Evolutionary conservation across 768 basidiomycete genomes (phyloP).

Genomic region (Mycena vitilis): DNA sequence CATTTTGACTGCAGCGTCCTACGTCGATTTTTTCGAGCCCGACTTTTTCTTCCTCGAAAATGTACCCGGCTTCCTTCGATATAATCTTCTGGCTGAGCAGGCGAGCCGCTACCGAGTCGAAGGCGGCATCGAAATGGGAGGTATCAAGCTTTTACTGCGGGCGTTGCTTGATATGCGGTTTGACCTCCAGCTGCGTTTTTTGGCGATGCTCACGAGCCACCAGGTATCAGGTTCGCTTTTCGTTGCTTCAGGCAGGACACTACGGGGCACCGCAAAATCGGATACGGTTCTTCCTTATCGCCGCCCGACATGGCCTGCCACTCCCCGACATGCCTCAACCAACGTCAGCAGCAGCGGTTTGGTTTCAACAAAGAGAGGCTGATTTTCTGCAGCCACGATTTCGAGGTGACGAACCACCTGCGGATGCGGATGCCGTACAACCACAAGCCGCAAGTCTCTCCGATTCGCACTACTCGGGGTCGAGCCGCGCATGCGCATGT

Average conservation of each 20-base stretch:
- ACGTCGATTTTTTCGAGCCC: constrained; percentile 59
- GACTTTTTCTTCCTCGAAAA: constrained; percentile 62
- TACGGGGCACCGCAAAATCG: constrained; percentile 70
- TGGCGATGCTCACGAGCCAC: constrained; percentile 2
- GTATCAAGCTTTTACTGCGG: constrained; percentile 73
- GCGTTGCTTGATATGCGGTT: constrained; percentile 77
- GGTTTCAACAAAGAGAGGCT: too few relatives aligned
- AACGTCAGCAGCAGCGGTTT: constrained; percentile 40
- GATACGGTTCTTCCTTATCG: constrained; percentile 65
- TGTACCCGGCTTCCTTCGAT: constrained; percentile 62
- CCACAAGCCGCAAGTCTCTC: constrained; percentile 35
- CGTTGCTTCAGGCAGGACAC: constrained; percentile 63
- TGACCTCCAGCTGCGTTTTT: not conserved
- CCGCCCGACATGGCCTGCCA: constrained; percentile 53
- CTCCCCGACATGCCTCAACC: constrained; percentile 67
- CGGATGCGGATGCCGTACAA: constrained; percentile 63
- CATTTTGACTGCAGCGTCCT: constrained; percentile 70
- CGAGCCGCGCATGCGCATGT: constrained; percentile 68
- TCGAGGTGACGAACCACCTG: constrained; percentile 56
- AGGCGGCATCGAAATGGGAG: constrained; percentile 80
- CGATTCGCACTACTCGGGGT: constrained; percentile 61
- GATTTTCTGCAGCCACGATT: constrained; percentile 52
- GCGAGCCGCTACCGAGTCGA: constrained; percentile 56
- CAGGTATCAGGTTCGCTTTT: constrained; percentile 67
- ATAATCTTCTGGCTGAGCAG: constrained; percentile 55